Evolutionary conservation across 768 basidiomycete species (phyloP).

Genomic region (Termitomyces sp.): DNA sequence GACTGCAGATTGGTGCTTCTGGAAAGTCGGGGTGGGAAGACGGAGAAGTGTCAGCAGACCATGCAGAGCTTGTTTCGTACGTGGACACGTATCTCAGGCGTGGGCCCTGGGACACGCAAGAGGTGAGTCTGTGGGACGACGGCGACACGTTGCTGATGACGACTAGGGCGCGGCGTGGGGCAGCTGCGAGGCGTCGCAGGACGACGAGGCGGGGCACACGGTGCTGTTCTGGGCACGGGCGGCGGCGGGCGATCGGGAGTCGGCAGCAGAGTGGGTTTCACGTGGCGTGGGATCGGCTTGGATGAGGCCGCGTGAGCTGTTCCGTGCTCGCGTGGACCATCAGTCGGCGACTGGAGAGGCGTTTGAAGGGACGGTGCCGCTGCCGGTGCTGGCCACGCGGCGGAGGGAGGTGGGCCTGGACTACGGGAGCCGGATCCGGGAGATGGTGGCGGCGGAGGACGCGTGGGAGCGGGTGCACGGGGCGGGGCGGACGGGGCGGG

Average conservation of each 20-base stretch:
- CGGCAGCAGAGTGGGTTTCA: constrained; percentile 40
- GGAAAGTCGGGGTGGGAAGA: constrained; percentile 7
- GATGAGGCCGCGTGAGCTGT: constrained; percentile 21
- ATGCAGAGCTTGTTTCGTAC: constrained; percentile 47
- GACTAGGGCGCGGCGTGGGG: constrained; percentile 23
- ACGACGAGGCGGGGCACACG: constrained; percentile 54
- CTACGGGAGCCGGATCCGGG: constrained; percentile 62
- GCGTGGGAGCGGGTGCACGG: constrained; percentile 28
- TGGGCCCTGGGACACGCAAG: constrained; percentile 24
- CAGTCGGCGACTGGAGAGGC: constrained; percentile 36
- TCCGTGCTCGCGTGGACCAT: constrained; percentile 40
- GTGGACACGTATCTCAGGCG: constrained; percentile 46
- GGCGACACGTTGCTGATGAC: background rate
- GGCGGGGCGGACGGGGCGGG: constrained; percentile 31
- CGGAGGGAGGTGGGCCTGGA: constrained; percentile 52
- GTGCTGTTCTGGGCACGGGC: constrained; percentile 29
- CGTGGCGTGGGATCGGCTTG: constrained; percentile 24
- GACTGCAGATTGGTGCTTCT: constrained; percentile 45
- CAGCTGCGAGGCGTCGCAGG: constrained; percentile 29
- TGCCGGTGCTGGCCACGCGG: constrained; percentile 35
- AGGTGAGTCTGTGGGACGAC: constrained; percentile 26
- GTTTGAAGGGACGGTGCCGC: constrained; percentile 43
- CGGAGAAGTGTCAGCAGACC: constrained; percentile 8
- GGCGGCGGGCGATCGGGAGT: constrained; percentile 17
- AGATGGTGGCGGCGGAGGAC: constrained; percentile 67